phyloP scores from a whole-genome alignment of 306 rosid genomes.

The Gillenia trifoliata region DNA sequence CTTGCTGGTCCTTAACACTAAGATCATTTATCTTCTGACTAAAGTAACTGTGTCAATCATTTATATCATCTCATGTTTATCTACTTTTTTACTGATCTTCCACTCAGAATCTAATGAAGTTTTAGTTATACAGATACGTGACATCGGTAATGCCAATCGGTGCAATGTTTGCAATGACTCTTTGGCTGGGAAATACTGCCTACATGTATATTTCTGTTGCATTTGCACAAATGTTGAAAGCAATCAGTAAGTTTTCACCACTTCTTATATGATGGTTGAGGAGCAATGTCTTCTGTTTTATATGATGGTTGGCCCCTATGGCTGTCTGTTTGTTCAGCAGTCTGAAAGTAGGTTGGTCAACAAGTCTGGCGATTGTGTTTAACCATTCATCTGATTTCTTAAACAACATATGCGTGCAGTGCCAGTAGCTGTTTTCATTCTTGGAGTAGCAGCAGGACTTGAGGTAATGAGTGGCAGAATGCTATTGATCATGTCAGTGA shows the following conservation, averaged over 20 bases:
- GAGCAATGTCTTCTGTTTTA: not conserved
- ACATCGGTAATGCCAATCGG: constrained; percentile 94
- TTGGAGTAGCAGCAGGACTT: constrained; percentile 94
- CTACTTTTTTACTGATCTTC: constrained; percentile 9
- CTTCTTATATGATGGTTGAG: no score
- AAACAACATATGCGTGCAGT: constrained; percentile 47
- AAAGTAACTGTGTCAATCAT: not conserved
- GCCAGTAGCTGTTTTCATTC: constrained; percentile 97
- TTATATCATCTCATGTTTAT: not conserved
- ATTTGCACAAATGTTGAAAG: constrained; percentile 97
- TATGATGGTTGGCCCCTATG: not conserved
- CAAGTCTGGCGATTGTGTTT: constrained; percentile 7
- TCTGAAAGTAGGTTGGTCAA: constrained; percentile 16
- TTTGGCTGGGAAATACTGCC: constrained; percentile 99
- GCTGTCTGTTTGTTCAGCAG: constrained; percentile 4
- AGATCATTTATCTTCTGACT: not conserved
- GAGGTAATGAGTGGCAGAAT: constrained; percentile 92
- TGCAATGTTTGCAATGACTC: constrained; percentile 98
- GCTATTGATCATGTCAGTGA: constrained; percentile 93
- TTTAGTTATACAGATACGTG: constrained; percentile 61
- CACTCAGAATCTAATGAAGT: constrained; percentile 23
- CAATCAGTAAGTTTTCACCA: constrained; percentile 72
- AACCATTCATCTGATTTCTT: constrained; percentile 14
- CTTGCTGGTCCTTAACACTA: not conserved
- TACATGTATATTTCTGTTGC: constrained; percentile 96